Evolutionary conservation across 1,284 basidiomycete genomes (phyloP).

Genomic region (Cutaneotrichosporon cavernicola): DNA sequence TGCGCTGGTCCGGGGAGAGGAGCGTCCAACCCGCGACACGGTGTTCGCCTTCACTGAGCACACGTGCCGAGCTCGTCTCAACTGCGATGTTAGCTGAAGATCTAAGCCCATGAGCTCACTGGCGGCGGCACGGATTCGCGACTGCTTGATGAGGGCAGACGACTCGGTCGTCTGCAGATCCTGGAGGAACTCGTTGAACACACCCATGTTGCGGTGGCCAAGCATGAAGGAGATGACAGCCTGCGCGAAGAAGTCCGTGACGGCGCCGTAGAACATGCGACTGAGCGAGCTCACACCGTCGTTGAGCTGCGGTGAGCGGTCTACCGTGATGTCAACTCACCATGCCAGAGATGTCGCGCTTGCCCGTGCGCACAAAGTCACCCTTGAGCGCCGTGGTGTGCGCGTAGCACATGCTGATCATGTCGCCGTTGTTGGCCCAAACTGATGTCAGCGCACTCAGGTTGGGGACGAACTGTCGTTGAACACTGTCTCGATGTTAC

Average conservation of each 20-base stretch:
- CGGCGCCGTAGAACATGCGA: constrained; percentile 59
- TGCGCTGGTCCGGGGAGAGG: constrained; percentile 76
- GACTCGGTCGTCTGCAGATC: constrained; percentile 86
- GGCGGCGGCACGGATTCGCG: constrained; percentile 82
- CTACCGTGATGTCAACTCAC: constrained; percentile 54
- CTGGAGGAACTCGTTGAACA: constrained; percentile 86
- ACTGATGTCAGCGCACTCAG: constrained; percentile 56
- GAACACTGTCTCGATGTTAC: constrained; percentile 72
- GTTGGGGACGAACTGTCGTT: constrained; percentile 66
- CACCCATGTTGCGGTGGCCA: constrained; percentile 75
- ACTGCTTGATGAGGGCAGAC: constrained; percentile 78
- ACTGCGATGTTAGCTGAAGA: constrained; percentile 50
- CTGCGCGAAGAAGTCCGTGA: constrained; percentile 94
- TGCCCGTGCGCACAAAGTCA: constrained; percentile 95
- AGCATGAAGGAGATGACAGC: constrained; percentile 86
- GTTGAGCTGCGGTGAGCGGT: constrained; percentile 51
- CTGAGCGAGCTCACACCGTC: constrained; percentile 90
- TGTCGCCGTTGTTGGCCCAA: constrained; percentile 67
- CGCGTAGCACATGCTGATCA: constrained; percentile 58
- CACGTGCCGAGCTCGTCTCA: constrained; percentile 76
- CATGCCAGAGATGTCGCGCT: constrained; percentile 84
- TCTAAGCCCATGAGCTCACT: constrained; percentile 48
- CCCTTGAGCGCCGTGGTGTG: constrained; percentile 70
- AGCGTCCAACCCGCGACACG: constrained; percentile 87
- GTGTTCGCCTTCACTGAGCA: constrained; percentile 76